A percentile compares a stretch with the other conserved stretches of the same genome.
Evolutionary conservation across 2,329 filamentous ascomycete species (phyloP).

Genomic region (Colletotrichum tropicicola): DNA sequence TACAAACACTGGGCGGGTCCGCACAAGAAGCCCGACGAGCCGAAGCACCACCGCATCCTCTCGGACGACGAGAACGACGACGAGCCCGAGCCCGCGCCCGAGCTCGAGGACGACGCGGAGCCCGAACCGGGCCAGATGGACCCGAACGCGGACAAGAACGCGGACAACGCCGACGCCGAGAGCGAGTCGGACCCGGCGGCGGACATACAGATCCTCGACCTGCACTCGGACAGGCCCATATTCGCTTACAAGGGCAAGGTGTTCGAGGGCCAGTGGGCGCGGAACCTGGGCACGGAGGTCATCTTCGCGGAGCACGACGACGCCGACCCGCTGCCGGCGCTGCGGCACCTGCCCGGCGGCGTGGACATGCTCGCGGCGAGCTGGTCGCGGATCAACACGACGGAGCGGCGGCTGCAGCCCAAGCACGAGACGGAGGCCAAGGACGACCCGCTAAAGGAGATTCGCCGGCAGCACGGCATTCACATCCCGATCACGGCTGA

Average conservation of each 20-base stretch:
- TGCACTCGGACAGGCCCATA: conserved; percentile 80
- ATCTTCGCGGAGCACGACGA: conserved; percentile 68
- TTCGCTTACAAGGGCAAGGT: conserved; percentile 82
- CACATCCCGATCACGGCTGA: conserved; percentile 56
- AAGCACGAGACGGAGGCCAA: conserved; percentile 42
- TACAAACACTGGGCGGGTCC: conserved; percentile 51
- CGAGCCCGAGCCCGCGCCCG: conserved; percentile 15
- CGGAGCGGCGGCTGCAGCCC: conserved; percentile 67
- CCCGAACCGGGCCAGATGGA: conserved; percentile 27
- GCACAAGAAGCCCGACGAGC: conserved; percentile 31
- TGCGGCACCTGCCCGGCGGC: conserved; percentile 62
- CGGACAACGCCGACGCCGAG: conserved; percentile 33
- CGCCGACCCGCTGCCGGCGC: conserved; percentile 49
- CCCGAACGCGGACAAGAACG: conserved; percentile 21
- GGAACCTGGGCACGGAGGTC: conserved; percentile 85
- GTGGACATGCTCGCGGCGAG: conserved; percentile 79
- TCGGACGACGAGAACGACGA: conserved; percentile 37
- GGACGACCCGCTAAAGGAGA: conserved; percentile 46
- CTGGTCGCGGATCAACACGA: conserved; percentile 74
- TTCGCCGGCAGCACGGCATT: conserved; percentile 52
- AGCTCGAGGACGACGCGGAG: conserved; percentile 38
- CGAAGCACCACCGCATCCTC: conserved; percentile 31
- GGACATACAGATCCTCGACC: conserved; percentile 81
- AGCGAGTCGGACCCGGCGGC: conserved; percentile 34
- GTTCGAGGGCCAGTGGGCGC: conserved; percentile 83